phyloP scores from a whole-genome alignment of 2,329 filamentous ascomycete genomes.

The Erysiphe pulchra region DNA sequence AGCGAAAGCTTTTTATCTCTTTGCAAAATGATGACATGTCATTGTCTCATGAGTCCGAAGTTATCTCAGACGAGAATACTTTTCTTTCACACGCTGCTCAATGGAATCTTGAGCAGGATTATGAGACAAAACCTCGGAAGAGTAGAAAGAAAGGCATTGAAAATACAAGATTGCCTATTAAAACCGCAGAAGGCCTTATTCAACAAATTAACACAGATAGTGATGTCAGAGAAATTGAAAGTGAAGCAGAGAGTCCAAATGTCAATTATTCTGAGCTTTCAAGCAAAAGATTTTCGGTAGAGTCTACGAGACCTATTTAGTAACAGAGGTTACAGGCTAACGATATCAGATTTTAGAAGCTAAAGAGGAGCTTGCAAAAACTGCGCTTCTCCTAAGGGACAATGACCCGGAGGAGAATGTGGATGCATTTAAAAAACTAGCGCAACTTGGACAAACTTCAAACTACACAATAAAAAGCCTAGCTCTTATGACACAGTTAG shows the following conservation, averaged over 20 bases:
- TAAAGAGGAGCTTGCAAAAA: conserved; percentile 74
- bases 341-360: conserved; percentile 61
- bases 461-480: conserved; percentile 62
- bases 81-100: conserved; percentile 33
- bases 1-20: too few relatives aligned
- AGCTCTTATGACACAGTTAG: conserved; percentile 60
- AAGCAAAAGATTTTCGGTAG: conserved; percentile 20
- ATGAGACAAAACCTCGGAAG: conserved; percentile 58
- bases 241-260: conserved; percentile 36
- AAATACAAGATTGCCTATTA: conserved; percentile 57
- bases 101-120: conserved; percentile 84
- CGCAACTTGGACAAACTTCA: conserved; percentile 42
- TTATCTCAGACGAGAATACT: conserved; percentile 17
- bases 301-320: conserved; percentile 17
- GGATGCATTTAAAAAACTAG: conserved; percentile 51
- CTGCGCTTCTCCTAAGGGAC: conserved; percentile 49
- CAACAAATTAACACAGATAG: conserved; percentile 29
- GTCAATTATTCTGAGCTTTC: conserved; percentile 25
- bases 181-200: conserved; percentile 52
- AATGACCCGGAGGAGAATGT: conserved; percentile 84
- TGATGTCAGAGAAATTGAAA: conserved; percentile 29
- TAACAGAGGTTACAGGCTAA: conserved; percentile 12
- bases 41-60: too few relatives aligned
- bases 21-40: too few relatives aligned
- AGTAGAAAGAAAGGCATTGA: conserved; percentile 44